Conservation (phyloP, 2,329 filamentous ascomycete species). For the Beauveria australis region DNA sequence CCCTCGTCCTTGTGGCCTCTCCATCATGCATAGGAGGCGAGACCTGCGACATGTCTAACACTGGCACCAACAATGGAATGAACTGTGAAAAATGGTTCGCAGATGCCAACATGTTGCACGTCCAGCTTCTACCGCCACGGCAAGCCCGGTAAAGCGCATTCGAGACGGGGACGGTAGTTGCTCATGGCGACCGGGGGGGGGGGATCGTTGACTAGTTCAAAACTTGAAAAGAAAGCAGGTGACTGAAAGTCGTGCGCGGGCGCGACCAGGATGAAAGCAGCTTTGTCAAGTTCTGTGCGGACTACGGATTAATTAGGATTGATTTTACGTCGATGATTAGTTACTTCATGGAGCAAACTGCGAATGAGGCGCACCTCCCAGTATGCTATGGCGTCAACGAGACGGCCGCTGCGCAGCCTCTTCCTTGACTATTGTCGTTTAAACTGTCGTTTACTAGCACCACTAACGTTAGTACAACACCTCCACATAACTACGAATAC, state of each 20-base stretch:
- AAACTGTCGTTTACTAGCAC: no score
- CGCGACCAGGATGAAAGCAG: not conserved
- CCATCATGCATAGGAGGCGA: slow-evolving; percentile 5
- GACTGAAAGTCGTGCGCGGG: not conserved
- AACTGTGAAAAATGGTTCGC: not conserved
- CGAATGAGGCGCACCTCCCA: not conserved
- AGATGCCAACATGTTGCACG: not conserved
- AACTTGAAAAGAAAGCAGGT: not conserved
- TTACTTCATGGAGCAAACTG: no score
- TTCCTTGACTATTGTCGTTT: not conserved
- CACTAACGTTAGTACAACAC: no score
- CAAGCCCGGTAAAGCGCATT: not conserved
- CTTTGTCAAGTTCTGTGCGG: not conserved
- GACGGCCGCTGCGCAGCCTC: not conserved
- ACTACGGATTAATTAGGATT: not conserved
- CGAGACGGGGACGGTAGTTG: not conserved
- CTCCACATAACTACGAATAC: not conserved
- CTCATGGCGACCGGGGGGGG: not conserved
- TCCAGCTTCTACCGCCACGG: no score
- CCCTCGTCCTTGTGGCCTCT: not conserved
- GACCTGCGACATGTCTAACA: slow-evolving; percentile 11
- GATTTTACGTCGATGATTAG: not conserved
- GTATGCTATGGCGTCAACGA: not conserved
- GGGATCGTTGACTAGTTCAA: not conserved
- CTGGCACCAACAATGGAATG: not conserved